These are phyloP conservation scores for Malus hybrid DNA, from an alignment of 331 rosid genomes.

Conservation along the genomic window DNA sequence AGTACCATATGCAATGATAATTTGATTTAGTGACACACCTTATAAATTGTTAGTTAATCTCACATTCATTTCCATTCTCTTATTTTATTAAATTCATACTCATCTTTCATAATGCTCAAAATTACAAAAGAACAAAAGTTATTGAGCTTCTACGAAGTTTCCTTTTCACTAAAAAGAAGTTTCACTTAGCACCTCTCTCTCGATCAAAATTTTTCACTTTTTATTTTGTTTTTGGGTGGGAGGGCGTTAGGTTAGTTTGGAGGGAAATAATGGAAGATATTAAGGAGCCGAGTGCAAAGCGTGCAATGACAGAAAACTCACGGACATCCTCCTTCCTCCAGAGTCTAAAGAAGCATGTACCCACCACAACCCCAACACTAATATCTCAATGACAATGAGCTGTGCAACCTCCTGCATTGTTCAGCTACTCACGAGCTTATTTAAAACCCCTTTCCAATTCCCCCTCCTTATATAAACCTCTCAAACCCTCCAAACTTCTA, in stretches of 20 bases:
- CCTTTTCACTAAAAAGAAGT: background rate
- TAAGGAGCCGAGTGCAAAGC: background rate
- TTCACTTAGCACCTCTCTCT: background rate
- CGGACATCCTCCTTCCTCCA: slow-evolving; percentile 22
- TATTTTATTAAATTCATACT: background rate
- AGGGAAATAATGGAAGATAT: background rate
- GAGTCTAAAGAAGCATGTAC: slow-evolving; percentile 35
- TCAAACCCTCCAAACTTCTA: background rate
- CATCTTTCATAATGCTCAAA: background rate
- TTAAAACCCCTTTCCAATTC: slow-evolving; percentile 34
- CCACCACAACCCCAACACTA: slow-evolving; percentile 27
- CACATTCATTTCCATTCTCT: background rate
- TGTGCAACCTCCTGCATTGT: slow-evolving; percentile 37
- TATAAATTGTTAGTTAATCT: background rate
- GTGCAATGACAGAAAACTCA: slow-evolving; percentile 20
- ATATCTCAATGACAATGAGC: slow-evolving; percentile 23
- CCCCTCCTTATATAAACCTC: slow-evolving; percentile 6
- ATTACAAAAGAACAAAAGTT: background rate
- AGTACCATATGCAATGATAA: background rate
- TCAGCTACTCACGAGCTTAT: slow-evolving; percentile 66
- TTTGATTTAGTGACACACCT: background rate
- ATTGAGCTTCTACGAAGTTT: background rate
- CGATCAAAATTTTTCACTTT: background rate
- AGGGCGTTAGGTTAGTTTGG: background rate
- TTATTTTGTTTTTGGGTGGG: background rate